Conservation (phyloP, 163 green algal genomes). For the Chlorella variabilis region DNA sequence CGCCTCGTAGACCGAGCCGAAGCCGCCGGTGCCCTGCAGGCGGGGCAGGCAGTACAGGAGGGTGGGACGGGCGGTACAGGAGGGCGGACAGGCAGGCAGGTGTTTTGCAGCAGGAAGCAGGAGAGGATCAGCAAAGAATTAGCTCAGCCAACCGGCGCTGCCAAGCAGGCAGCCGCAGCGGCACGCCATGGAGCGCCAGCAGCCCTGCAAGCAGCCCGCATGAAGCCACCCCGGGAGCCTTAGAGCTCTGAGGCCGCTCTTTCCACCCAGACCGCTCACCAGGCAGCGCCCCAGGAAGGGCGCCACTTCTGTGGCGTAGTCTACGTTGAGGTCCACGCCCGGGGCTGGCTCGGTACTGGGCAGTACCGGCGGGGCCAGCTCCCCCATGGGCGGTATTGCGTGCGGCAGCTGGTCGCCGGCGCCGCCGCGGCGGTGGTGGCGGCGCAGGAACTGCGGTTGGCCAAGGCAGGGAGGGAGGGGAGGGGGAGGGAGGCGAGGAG, state of each 20-base stretch:
- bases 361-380: constrained; percentile 40
- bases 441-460: constrained; percentile 10
- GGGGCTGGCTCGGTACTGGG: neutral
- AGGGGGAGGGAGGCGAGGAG: neutral
- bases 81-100: no score
- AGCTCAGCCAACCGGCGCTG: no score
- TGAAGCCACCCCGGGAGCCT: no score
- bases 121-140: no score
- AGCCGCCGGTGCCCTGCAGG: constrained; percentile 73
- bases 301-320: constrained; percentile 68
- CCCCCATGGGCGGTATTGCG: constrained; percentile 39
- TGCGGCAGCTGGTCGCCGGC: constrained; percentile 1
- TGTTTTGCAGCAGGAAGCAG: neutral
- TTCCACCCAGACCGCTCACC: constrained; percentile 41
- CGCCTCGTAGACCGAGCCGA: constrained; percentile 72
- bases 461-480: neutral
- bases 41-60: neutral
- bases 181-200: no score
- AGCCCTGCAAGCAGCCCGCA: no score
- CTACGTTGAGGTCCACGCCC: constrained; percentile 67
- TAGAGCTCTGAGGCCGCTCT: no score
- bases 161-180: no score
- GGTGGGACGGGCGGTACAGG: no score
- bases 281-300: constrained; percentile 60
- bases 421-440: neutral